These are phyloP conservation scores for Sporothrix brasiliensis DNA, from an alignment of 2,329 filamentous ascomycete species.

Conservation along the genomic window DNA sequence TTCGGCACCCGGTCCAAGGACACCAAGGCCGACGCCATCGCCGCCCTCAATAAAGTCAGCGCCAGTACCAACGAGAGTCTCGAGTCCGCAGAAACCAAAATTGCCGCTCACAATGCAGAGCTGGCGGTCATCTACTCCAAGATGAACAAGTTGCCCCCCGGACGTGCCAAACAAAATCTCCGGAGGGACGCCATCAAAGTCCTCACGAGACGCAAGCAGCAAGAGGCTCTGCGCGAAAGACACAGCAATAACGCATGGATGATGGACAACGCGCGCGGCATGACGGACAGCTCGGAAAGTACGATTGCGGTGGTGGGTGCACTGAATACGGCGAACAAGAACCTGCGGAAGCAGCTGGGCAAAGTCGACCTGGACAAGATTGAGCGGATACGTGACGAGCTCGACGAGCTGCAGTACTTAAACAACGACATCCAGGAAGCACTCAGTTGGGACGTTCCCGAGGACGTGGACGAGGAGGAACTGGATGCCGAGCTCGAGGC, in stretches of 20 bases:
- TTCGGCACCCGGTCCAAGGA: slow-evolving; percentile 78
- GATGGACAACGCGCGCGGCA: slow-evolving; percentile 85
- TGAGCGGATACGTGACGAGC: slow-evolving; percentile 96
- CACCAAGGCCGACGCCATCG: slow-evolving; percentile 70
- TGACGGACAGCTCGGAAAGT: slow-evolving; percentile 98
- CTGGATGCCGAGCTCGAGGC: slow-evolving; percentile 95
- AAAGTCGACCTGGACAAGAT: slow-evolving; percentile 98
- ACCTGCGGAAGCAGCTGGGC: slow-evolving; percentile 89
- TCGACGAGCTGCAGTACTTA: slow-evolving; percentile 96
- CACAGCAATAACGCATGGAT: slow-evolving; percentile 56
- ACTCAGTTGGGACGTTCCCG: slow-evolving; percentile 89
- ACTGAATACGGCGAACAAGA: slow-evolving; percentile 95
- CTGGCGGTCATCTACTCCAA: slow-evolving; percentile 85
- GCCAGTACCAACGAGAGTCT: slow-evolving; percentile 81
- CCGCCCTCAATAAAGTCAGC: slow-evolving; percentile 75
- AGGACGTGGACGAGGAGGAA: slow-evolving; percentile 96
- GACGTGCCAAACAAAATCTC: slow-evolving; percentile 80
- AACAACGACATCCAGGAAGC: slow-evolving; percentile 98
- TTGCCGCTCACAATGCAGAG: slow-evolving; percentile 88
- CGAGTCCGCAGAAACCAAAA: slow-evolving; percentile 88
- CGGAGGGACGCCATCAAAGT: slow-evolving; percentile 95
- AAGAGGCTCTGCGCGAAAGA: slow-evolving; percentile 92
- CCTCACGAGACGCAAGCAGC: slow-evolving; percentile 88
- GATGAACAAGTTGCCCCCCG: slow-evolving; percentile 90
- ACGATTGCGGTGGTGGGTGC: slow-evolving; percentile 98